Conservation (phyloP, 495 filamentous ascomycete genomes). For the Parathielavia hyrcaniae region DNA sequence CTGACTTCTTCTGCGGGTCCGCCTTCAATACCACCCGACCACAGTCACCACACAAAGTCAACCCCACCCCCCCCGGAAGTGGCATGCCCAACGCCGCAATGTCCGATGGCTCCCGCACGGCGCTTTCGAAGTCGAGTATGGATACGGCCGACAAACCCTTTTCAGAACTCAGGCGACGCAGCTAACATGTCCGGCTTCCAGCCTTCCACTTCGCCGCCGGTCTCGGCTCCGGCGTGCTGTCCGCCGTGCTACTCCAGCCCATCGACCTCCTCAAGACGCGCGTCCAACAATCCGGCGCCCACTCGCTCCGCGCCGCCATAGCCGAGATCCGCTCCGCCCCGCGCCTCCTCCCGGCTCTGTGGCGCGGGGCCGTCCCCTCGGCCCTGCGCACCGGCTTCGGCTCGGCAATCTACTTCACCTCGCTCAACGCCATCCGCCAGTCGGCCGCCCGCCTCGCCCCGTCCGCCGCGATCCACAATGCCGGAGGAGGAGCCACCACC, state of each 20-base stretch:
- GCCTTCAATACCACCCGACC: not conserved
- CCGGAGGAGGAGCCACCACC: conserved; percentile 11
- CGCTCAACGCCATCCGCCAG: conserved; percentile 74
- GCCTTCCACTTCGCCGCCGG: conserved; percentile 85
- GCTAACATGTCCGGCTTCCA: conserved; percentile 12
- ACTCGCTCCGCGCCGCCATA: conserved; percentile 63
- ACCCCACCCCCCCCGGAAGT: too few relatives aligned
- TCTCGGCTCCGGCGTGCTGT: conserved; percentile 75
- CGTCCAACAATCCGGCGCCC: conserved; percentile 65
- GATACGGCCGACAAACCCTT: conserved; percentile 17
- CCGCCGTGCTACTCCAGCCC: conserved; percentile 86
- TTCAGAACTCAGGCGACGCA: not conserved
- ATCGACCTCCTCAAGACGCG: conserved; percentile 96
- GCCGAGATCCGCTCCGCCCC: conserved; percentile 58
- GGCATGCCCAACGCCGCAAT: conserved; percentile 22
- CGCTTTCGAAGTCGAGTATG: conserved; percentile 33
- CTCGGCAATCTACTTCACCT: conserved; percentile 89
- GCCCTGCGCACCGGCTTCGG: conserved; percentile 89
- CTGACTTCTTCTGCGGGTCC: not conserved
- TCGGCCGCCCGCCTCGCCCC: conserved; percentile 51
- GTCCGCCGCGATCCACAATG: conserved; percentile 25
- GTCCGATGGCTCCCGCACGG: conserved; percentile 35
- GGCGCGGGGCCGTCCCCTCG: conserved; percentile 89
- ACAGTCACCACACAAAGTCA: not conserved
- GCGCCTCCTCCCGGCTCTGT: conserved; percentile 61